phyloP scores from a whole-genome alignment of 768 basidiomycete species.

The Trametes cinnabarina region DNA sequence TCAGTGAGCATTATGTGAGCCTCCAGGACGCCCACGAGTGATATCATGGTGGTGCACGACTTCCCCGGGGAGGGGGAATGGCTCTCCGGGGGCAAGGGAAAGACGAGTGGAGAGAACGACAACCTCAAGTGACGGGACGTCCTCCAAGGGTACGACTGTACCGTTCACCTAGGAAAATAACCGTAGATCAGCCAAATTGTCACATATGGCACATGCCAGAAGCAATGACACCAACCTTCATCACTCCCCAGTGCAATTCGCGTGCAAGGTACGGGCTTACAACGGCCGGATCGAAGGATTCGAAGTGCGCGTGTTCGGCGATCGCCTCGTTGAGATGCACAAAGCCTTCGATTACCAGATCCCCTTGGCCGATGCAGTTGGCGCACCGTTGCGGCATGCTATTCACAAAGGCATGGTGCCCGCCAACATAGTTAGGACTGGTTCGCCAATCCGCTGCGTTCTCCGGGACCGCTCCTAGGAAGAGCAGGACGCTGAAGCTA shows the following conservation, averaged over 20 bases:
- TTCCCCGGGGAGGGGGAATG: not conserved
- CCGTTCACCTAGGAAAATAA: conserved; percentile 1
- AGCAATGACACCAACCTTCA: conserved; percentile 5
- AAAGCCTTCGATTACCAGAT: conserved; percentile 20
- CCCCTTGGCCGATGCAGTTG: conserved; percentile 34
- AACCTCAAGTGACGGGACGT: conserved; percentile 10
- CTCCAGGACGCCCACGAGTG: conserved; percentile 4
- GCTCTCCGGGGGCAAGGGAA: not conserved
- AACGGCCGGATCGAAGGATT: conserved; percentile 3
- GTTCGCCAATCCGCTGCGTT: conserved; percentile 35
- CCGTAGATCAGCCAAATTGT: not conserved
- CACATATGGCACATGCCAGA: not conserved
- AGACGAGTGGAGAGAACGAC: conserved; percentile 2
- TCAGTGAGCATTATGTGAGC: not conserved
- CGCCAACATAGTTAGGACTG: conserved; percentile 39
- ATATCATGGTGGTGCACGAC: conserved; percentile 4
- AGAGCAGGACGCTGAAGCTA: conserved; percentile 46
- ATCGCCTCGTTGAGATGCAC: conserved; percentile 20
- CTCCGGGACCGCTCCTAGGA: conserved; percentile 37
- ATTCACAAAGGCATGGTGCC: conserved; percentile 44
- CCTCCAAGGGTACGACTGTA: not conserved
- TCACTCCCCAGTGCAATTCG: conserved; percentile 15
- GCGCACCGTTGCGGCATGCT: conserved; percentile 34
- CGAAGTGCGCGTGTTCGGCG: not conserved
- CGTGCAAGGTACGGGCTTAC: conserved; percentile 10